A percentile compares a stretch with the other conserved stretches of the same genome.
Evolutionary conservation across 495 filamentous ascomycete species (phyloP).

Genomic region (Venustampulla echinocandica): DNA sequence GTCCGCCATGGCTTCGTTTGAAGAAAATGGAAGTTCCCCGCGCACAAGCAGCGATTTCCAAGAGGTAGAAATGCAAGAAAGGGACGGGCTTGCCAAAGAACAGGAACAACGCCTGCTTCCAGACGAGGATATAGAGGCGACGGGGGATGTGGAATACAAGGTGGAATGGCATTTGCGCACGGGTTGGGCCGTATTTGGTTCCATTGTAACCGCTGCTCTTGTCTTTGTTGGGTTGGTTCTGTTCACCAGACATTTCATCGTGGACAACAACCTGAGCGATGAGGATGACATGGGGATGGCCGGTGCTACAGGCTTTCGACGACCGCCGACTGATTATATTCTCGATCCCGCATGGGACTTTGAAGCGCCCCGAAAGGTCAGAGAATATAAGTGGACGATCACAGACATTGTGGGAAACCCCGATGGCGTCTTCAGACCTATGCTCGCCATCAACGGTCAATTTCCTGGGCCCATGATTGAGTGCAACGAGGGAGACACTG

Average conservation of each 20-base stretch:
- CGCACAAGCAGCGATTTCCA: constrained; percentile 11
- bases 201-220: constrained; percentile 6
- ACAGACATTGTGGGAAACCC: constrained; percentile 41
- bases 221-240: constrained; percentile 9
- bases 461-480: constrained; percentile 48
- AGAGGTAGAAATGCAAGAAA: constrained; percentile 17
- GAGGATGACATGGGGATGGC: neutral
- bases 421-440: constrained; percentile 41
- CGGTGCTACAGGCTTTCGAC: constrained; percentile 16
- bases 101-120: constrained; percentile 16
- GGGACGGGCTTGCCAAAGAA: constrained; percentile 6
- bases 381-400: constrained; percentile 42
- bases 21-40: too few relatives aligned
- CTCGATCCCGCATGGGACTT: constrained; percentile 36
- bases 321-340: constrained; percentile 32
- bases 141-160: constrained; percentile 12
- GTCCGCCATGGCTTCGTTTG: too few relatives aligned
- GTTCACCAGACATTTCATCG: constrained; percentile 19
- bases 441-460: constrained; percentile 47
- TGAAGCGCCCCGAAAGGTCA: constrained; percentile 33
- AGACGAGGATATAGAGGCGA: constrained; percentile 7
- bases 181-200: constrained; percentile 15
- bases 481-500: constrained; percentile 38
- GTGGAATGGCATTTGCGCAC: constrained; percentile 23
- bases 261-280: neutral